Conservation (phyloP, 2,329 filamentous ascomycete species). For the Xylaria sp. region DNA sequence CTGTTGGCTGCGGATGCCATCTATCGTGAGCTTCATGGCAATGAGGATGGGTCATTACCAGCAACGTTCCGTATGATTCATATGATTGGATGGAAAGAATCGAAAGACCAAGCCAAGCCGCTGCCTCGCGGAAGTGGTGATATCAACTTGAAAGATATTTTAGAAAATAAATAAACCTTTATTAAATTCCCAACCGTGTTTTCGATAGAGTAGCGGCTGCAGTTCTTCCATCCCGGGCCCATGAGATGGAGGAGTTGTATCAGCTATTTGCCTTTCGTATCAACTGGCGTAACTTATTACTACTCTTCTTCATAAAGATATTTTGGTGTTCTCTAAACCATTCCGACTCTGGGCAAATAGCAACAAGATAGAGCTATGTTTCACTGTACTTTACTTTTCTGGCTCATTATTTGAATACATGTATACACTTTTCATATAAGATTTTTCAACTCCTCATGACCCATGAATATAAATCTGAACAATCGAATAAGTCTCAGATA, state of each 20-base stretch:
- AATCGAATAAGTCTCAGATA: not conserved
- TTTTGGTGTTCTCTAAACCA: not conserved
- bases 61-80: constrained; percentile 96
- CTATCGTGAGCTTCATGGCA: constrained; percentile 87
- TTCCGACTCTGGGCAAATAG: not conserved
- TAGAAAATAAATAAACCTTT: constrained; percentile 57
- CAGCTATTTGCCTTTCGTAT: not conserved
- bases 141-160: constrained; percentile 86
- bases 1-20: constrained; percentile 88
- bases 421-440: not conserved
- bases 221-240: not conserved
- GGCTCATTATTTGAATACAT: not conserved
- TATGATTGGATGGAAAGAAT: constrained; percentile 98
- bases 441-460: not conserved
- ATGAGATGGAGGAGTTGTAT: not conserved
- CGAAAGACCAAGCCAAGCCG: constrained; percentile 80
- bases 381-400: not conserved
- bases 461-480: not conserved
- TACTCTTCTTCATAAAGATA: not conserved
- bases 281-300: not conserved
- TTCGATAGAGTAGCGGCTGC: not conserved
- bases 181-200: not conserved
- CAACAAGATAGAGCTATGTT: not conserved
- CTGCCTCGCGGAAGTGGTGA: constrained; percentile 85
- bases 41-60: constrained; percentile 78